A percentile compares a stretch with the other conserved stretches of the same genome.
These are phyloP conservation scores for Stachybotrys chartarum DNA, from an alignment of 2,329 filamentous ascomycete genomes.

Conservation along the genomic window DNA sequence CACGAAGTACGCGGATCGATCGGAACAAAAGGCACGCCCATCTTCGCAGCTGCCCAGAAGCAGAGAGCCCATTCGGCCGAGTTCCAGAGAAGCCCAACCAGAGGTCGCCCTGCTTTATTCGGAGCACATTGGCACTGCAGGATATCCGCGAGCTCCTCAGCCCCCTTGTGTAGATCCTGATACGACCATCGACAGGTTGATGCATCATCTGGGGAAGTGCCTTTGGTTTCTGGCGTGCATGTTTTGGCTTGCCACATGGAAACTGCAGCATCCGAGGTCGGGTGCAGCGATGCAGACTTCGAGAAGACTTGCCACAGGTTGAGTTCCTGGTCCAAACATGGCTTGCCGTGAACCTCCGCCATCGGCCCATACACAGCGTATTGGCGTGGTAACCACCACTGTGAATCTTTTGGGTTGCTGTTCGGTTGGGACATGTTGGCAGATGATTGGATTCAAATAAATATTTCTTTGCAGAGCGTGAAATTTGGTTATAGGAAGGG, in stretches of 20 bases:
- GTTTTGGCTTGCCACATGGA: not conserved
- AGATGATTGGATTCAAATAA: no score
- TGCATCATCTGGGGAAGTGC: not conserved
- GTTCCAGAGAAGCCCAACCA: slow-evolving; percentile 25
- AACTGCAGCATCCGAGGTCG: not conserved
- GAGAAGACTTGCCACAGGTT: not conserved
- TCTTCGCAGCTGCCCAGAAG: slow-evolving; percentile 27
- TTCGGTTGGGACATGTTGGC: no score
- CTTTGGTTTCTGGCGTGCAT: not conserved
- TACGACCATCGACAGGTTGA: slow-evolving; percentile 21
- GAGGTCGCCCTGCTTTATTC: slow-evolving; percentile 19
- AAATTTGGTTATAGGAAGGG: no score
- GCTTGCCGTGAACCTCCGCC: no score
- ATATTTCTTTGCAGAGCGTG: no score
- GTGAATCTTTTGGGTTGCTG: no score
- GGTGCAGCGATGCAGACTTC: not conserved
- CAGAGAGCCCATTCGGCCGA: slow-evolving; percentile 30
- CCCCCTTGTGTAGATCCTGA: slow-evolving; percentile 12
- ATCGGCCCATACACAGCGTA: no score
- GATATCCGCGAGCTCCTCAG: slow-evolving; percentile 14
- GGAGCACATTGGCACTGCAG: slow-evolving; percentile 8
- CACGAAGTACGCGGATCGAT: slow-evolving; percentile 20
- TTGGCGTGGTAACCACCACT: no score
- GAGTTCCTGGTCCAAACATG: no score
- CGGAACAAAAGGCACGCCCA: slow-evolving; percentile 25